Conservation (phyloP, 495 filamentous ascomycete species). For the Collariella sp. region DNA sequence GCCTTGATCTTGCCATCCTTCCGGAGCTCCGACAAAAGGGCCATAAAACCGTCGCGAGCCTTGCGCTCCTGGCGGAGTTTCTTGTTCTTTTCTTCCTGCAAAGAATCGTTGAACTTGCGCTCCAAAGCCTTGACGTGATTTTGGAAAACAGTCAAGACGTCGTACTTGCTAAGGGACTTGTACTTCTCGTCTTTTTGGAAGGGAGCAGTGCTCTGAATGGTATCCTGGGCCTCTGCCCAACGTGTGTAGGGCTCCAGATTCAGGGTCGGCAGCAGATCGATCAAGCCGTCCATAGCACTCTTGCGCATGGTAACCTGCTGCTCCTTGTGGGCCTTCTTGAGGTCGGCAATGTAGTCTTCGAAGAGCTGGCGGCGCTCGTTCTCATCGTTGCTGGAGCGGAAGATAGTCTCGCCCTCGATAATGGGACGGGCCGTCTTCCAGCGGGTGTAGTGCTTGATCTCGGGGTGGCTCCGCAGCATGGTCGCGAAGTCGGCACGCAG, state of each 20-base stretch:
- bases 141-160: slow-evolving; percentile 88
- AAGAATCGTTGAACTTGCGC: slow-evolving; percentile 77
- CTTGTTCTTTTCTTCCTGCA: slow-evolving; percentile 74
- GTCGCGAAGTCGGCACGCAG: slow-evolving; percentile 87
- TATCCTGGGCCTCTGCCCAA: slow-evolving; percentile 82
- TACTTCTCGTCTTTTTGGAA: slow-evolving; percentile 86
- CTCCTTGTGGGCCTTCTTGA: slow-evolving; percentile 70
- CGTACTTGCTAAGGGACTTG: slow-evolving; percentile 74
- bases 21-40: slow-evolving; percentile 64
- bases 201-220: slow-evolving; percentile 68
- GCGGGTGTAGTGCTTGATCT: slow-evolving; percentile 95
- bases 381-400: slow-evolving; percentile 82
- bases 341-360: slow-evolving; percentile 81
- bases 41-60: slow-evolving; percentile 69
- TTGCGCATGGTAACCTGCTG: slow-evolving; percentile 62
- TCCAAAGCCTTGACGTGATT: slow-evolving; percentile 90
- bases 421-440: slow-evolving; percentile 96
- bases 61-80: slow-evolving; percentile 76
- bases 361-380: slow-evolving; percentile 85
- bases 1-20: slow-evolving; percentile 79
- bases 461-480: slow-evolving; percentile 93
- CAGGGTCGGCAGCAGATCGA: slow-evolving; percentile 70
- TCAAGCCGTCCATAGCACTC: slow-evolving; percentile 78
- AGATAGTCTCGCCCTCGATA: slow-evolving; percentile 91
- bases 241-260: slow-evolving; percentile 88